phyloP scores from a whole-genome alignment of 768 basidiomycete genomes.

The Tubosaeta sp. region DNA sequence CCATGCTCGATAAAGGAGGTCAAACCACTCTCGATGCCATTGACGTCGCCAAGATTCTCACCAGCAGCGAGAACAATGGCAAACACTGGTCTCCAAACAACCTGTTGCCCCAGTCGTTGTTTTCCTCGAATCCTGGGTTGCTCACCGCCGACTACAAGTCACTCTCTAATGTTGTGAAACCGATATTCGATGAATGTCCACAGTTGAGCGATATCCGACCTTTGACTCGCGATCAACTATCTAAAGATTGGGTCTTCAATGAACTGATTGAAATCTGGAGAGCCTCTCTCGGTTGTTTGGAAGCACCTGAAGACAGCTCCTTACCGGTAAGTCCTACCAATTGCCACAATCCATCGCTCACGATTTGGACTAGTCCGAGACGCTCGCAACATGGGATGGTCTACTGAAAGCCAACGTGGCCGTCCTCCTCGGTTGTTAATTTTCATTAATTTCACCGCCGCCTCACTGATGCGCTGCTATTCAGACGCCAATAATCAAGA shows the following conservation, averaged over 20 bases:
- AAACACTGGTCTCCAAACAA: conserved; percentile 45
- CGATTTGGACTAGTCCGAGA: conserved; percentile 35
- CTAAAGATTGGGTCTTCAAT: conserved; percentile 47
- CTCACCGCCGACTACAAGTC: conserved; percentile 49
- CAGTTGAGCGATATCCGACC: conserved; percentile 50
- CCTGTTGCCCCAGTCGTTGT: conserved; percentile 49
- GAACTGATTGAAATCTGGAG: conserved; percentile 54
- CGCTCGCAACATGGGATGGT: conserved; percentile 54
- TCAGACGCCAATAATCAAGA: conserved; percentile 43
- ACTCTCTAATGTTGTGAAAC: conserved; percentile 45
- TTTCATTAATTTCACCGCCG: conserved; percentile 3
- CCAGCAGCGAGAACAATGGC: conserved; percentile 30
- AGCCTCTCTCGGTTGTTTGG: conserved; percentile 40
- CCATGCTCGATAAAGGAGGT: conserved; percentile 55
- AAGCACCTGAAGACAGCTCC: conserved; percentile 40
- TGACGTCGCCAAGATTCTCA: conserved; percentile 43
- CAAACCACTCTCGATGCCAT: conserved; percentile 52
- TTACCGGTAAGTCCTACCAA: conserved; percentile 44
- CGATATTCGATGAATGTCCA: conserved; percentile 52
- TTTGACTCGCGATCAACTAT: conserved; percentile 56
- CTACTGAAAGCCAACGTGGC: conserved; percentile 49
- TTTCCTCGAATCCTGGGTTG: conserved; percentile 54
- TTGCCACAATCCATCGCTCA: conserved; percentile 1
- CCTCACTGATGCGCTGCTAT: conserved; percentile 6
- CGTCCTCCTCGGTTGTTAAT: conserved; percentile 49